Base-by-base conservation (phyloP, 108 stramenopile genomes). In the Skeletonema marinoi region DNA sequence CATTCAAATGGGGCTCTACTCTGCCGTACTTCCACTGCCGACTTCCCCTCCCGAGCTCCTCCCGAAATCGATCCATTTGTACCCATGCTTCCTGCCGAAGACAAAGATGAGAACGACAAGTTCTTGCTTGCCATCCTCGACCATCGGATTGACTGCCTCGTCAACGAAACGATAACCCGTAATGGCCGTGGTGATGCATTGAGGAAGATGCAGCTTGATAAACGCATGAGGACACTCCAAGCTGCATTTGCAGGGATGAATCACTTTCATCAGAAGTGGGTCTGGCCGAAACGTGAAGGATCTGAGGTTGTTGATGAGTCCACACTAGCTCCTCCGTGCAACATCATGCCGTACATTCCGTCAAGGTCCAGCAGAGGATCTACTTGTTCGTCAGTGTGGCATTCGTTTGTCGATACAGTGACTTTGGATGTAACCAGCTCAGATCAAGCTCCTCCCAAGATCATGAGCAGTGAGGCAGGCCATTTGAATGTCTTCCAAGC, bases 1-100 rank as follows among this genome's bases (percentile, higher is more conserved):
- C 69, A 81, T 68, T 61, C 80, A 9, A 81, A 81, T 59, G 80
- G 80, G 2, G 73, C 73, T 17, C 56, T 81, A 21, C 70, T 81
- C 56, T 48, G 59, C 12, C 73, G 80, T 12, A 81, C 80, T 25
- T 73, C 73, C 48, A 50, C 62, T 25, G 73, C 46, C 7, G 80
- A 81, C 64, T 81, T 81, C 41, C 63, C 73, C 12, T 65, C 67
- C 46, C 50, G 63, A 56, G 19, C 29, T n/a, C 73, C 16, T 31
- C 80, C 80, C 59, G 68, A 9, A 1, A 70, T 81, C 51, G 69
- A 74, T 6, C 80, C 80, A 0, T 81, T 81, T 41, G 80, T 81
- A 17, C 68, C 51, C 35, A 81, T 81, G 80, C 56, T 81, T n/a
- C 73, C 80, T 11, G 79, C 73, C 19, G 73, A 81, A 41, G 68